Base-by-base conservation (phyloP, 106 monocot species). In the Alisma plantagoaquatica region DNA sequence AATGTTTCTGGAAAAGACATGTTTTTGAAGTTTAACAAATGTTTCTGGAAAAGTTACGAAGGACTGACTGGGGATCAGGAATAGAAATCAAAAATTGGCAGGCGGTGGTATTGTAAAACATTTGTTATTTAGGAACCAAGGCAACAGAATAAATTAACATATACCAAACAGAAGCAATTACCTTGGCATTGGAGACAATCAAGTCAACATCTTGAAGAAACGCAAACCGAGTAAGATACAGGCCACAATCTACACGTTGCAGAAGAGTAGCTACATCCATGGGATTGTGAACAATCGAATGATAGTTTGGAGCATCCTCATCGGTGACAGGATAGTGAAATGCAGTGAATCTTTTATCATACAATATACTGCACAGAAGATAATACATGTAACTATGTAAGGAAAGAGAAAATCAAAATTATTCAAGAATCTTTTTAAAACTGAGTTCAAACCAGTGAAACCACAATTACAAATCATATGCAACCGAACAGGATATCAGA, bases 191-290 rank as follows among this genome's bases (percentile, higher is more conserved):
- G 21, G 74, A 44, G n/a, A 85, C 84, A 74, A 99, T 86, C 1
- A 99, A 69, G 51, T 99, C 85, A 64, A 99, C 66, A 64, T 99
- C 90, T 30, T 58, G 76, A 55, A 82, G 46, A 53, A 99, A 99
- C 38, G 71, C 30, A 43, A 79, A 59, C 20, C 69, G 49, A 0
- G 73, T 82, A 41, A 78, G 76, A 71, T 99, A 99, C 1, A 76
- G 78, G 21, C 98, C 98, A 67, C 67, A 75, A 49, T 99, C 98
- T 27, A 90, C 90, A 49, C 46, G 81, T 56, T 98, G 89, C 71
- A 98, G 73, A 19, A 98, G 32, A 55, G 98, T 90, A 41, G 98
- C 90, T 63, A 98, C 58, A 77, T 98, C 98, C 73, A 98, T 98
- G 10, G 98, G 98, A 43, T 86, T 98, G 29, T 81, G 90, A 61